phyloP scores from a whole-genome alignment of 2,329 filamentous ascomycete species.

The Clarireedia homoeocarpa region DNA sequence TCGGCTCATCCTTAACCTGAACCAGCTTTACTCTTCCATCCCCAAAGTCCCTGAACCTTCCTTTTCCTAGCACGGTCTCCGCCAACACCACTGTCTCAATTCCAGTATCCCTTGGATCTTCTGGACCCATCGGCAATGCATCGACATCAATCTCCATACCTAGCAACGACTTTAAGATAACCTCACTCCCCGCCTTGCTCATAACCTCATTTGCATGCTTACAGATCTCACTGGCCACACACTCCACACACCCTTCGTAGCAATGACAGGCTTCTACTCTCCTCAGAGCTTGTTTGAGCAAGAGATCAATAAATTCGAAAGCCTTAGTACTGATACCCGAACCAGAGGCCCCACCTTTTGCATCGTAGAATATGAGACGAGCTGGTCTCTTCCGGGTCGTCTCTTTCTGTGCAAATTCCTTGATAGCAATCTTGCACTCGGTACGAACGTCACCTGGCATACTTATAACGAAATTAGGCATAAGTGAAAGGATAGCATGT shows the following conservation, averaged over 20 bases:
- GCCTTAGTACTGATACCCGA: constrained; percentile 86
- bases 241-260: constrained; percentile 77
- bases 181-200: constrained; percentile 80
- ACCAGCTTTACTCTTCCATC: constrained; percentile 19
- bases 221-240: constrained; percentile 77
- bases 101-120: constrained; percentile 59
- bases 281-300: constrained; percentile 68
- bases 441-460: constrained; percentile 89
- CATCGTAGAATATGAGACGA: constrained; percentile 87
- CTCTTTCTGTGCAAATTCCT: constrained; percentile 72
- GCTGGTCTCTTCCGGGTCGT: constrained; percentile 75
- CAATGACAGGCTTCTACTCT: constrained; percentile 73
- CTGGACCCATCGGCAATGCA: constrained; percentile 76
- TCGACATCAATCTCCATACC: constrained; percentile 75
- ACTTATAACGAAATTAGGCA: constrained; percentile 86
- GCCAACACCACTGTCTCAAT: constrained; percentile 79
- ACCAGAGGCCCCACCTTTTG: constrained; percentile 77
- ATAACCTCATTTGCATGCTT: constrained; percentile 85
- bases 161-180: constrained; percentile 70
- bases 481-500: constrained; percentile 77
- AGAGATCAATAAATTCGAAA: constrained; percentile 80
- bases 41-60: constrained; percentile 24
- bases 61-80: constrained; percentile 18
- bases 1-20: constrained; percentile 26
- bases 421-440: constrained; percentile 83